Conservation (phyloP, 2,329 filamentous ascomycete species). For the Xylaria multiplex region DNA sequence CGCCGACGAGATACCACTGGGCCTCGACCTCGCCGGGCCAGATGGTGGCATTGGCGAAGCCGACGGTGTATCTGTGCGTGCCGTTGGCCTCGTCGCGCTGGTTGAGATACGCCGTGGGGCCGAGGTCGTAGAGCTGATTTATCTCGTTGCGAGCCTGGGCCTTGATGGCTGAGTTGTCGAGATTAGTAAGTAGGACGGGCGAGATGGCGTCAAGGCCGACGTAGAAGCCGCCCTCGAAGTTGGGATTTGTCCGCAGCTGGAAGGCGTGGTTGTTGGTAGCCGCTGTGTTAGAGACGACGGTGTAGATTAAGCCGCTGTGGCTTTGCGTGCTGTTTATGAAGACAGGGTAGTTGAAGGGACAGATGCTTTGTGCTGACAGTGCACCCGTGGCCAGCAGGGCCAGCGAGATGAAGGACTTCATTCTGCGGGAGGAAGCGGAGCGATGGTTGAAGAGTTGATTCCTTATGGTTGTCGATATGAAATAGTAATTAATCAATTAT, state of each 20-base stretch:
- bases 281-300: conserved; percentile 35
- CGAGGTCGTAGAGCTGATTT: conserved; percentile 40
- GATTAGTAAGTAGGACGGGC: conserved; percentile 35
- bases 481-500: not conserved
- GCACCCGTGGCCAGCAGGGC: conserved; percentile 30
- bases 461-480: not conserved
- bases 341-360: conserved; percentile 40
- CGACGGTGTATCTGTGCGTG: conserved; percentile 35
- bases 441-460: not conserved
- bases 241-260: conserved; percentile 38
- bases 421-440: not conserved
- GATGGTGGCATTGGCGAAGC: conserved; percentile 38
- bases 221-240: conserved; percentile 25
- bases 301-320: conserved; percentile 37
- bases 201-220: conserved; percentile 40
- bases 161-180: conserved; percentile 31
- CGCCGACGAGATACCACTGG: conserved; percentile 35
- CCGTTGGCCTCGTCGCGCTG: conserved; percentile 36
- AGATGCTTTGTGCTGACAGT: conserved; percentile 29
- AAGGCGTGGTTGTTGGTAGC: conserved; percentile 39
- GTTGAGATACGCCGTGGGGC: conserved; percentile 39
- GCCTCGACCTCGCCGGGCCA: conserved; percentile 36
- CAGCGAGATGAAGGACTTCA: conserved; percentile 30
- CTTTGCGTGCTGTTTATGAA: conserved; percentile 38
- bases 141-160: conserved; percentile 27